Conservation (phyloP, 306 rosid species). For the Inga leiocalycina region DNA sequence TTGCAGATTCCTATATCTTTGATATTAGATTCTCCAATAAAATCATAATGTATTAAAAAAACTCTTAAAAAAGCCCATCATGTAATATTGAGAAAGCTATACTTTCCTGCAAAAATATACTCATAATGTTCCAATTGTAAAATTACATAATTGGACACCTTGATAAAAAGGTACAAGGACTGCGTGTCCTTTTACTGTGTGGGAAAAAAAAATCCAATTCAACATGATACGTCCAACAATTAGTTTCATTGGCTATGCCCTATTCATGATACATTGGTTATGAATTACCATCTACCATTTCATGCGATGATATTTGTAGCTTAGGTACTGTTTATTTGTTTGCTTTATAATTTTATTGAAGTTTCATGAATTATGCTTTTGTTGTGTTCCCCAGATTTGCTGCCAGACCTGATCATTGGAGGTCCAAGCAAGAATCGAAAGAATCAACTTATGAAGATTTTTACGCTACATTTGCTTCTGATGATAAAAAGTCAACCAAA, state of each 20-base stretch:
- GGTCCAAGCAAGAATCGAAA: slow-evolving; percentile 79
- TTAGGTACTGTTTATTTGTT: slow-evolving; percentile 15
- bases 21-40: not conserved
- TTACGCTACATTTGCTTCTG: slow-evolving; percentile 66
- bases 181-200: not conserved
- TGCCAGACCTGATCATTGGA: slow-evolving; percentile 84
- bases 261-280: slow-evolving; percentile 10
- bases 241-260: not conserved
- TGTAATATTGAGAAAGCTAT: not conserved
- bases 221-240: not conserved
- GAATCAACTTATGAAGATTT: slow-evolving; percentile 75
- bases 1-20: not conserved
- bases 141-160: slow-evolving; percentile 1
- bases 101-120: not conserved
- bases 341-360: slow-evolving; percentile 13
- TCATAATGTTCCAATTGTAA: not conserved
- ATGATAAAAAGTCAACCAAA: slow-evolving; percentile 49
- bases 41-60: not conserved
- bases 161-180: not conserved
- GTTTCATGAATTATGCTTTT: slow-evolving; percentile 16
- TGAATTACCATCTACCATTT: slow-evolving; percentile 9
- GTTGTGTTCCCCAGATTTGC: slow-evolving; percentile 61
- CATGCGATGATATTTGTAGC: slow-evolving; percentile 16
- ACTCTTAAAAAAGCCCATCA: not conserved
- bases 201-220: not conserved